phyloP scores from a whole-genome alignment of 768 basidiomycete species.

The Phanerochaete sordida region DNA sequence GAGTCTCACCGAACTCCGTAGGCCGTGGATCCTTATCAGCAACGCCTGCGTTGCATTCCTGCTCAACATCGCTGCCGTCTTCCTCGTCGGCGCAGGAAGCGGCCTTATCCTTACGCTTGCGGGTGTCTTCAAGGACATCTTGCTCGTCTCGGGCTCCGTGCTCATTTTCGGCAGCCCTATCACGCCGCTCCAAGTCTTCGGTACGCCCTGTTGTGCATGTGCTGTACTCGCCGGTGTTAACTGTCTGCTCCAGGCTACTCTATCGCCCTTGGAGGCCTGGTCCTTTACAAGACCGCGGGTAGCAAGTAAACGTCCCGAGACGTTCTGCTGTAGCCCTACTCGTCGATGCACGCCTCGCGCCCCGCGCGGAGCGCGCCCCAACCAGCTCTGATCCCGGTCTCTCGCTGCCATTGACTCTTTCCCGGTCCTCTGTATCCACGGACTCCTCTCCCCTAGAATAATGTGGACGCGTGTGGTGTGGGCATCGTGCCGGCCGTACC shows the following conservation, averaged over 20 bases:
- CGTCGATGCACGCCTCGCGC: neutral
- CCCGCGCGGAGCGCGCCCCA: neutral
- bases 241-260: conserved; percentile 62
- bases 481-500: neutral
- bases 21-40: conserved; percentile 67
- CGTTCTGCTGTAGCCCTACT: too few species aligned
- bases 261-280: conserved; percentile 78
- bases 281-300: conserved; percentile 80
- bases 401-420: neutral
- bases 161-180: conserved; percentile 78
- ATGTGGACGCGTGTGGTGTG: neutral
- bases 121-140: conserved; percentile 86
- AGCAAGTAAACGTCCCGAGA: conserved; percentile 39
- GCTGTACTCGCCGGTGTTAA: neutral
- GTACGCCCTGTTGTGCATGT: conserved; percentile 28
- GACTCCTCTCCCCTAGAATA: neutral
- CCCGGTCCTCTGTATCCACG: neutral
- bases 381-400: neutral
- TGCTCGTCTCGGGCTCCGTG: conserved; percentile 90
- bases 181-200: conserved; percentile 82
- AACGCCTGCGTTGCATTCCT: conserved; percentile 89
- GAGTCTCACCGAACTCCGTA: conserved; percentile 32
- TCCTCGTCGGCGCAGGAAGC: conserved; percentile 84
- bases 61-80: conserved; percentile 91
- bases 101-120: conserved; percentile 90